These are phyloP conservation scores for Entoloma clypeatum DNA, from an alignment of 1,284 basidiomycete species.

Conservation along the genomic window DNA sequence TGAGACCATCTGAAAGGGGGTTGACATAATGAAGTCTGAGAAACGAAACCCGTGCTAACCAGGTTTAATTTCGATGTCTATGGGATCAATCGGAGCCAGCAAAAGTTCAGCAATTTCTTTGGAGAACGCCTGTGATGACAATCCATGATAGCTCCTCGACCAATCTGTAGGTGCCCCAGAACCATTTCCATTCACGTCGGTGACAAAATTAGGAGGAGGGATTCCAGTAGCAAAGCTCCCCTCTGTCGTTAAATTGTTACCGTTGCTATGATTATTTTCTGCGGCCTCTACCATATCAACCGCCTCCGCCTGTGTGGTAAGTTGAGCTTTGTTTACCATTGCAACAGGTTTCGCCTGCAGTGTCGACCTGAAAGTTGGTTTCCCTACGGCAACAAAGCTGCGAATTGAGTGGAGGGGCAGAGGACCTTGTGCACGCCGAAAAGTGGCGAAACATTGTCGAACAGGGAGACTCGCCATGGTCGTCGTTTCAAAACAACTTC, in stretches of 20 bases:
- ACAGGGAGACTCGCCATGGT: constrained; percentile 17
- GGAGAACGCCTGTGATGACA: constrained; percentile 77
- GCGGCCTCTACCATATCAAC: background rate
- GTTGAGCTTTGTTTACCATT: constrained; percentile 3
- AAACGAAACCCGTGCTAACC: constrained; percentile 43
- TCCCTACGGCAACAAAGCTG: constrained; percentile 7
- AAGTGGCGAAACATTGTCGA: constrained; percentile 8
- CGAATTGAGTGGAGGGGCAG: constrained; percentile 5
- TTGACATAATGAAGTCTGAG: background rate
- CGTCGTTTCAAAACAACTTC: background rate
- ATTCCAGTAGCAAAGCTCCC: constrained; percentile 6
- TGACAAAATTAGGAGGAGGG: background rate
- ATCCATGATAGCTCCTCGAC: constrained; percentile 84
- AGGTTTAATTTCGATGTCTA: constrained; percentile 93
- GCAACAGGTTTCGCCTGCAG: constrained; percentile 4
- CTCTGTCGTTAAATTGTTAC: too few species aligned
- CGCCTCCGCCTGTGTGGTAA: constrained; percentile 7
- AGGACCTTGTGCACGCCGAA: constrained; percentile 1
- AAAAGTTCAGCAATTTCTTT: constrained; percentile 74
- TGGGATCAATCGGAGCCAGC: constrained; percentile 69
- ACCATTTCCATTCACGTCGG: constrained; percentile 4
- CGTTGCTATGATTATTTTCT: too few species aligned
- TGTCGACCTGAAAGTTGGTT: constrained; percentile 13
- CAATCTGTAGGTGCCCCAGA: constrained; percentile 58
- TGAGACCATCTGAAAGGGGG: constrained; percentile 71